A percentile compares a stretch with the other conserved stretches of the same genome.
Evolutionary conservation across 2,329 filamentous ascomycete genomes (phyloP).

Genomic region (Dactylellina haptotyla): DNA sequence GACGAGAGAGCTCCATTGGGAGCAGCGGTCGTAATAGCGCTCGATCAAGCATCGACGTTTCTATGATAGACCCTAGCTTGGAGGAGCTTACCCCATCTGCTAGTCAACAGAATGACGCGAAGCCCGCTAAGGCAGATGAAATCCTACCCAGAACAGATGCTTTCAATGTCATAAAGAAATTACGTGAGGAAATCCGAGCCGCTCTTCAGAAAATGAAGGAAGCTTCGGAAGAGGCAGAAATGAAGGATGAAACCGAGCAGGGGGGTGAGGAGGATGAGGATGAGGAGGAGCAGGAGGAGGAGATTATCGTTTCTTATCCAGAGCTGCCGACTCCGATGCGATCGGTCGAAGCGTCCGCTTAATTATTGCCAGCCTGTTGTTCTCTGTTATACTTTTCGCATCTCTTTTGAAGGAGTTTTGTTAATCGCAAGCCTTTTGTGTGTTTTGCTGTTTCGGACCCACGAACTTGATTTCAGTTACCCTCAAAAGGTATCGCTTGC

Average conservation of each 20-base stretch:
- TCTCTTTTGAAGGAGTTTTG: neutral
- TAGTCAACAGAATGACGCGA: neutral
- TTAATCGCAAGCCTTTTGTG: too few relatives aligned
- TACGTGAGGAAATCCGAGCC: conserved; percentile 36
- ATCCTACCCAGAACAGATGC: conserved; percentile 32
- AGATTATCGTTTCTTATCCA: conserved; percentile 38
- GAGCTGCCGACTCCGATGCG: conserved; percentile 12
- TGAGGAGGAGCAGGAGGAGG: too few relatives aligned
- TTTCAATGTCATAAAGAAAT: conserved; percentile 37
- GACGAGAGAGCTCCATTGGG: conserved; percentile 26
- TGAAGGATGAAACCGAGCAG: conserved; percentile 27
- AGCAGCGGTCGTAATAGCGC: conserved; percentile 27
- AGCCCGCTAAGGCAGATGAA: conserved; percentile 27
- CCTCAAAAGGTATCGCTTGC: too few relatives aligned
- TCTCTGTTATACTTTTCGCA: neutral
- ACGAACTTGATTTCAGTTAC: too few relatives aligned
- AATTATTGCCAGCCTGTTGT: neutral
- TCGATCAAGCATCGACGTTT: conserved; percentile 47
- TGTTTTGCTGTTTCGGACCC: too few relatives aligned
- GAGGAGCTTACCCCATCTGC: conserved; percentile 40
- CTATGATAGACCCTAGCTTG: conserved; percentile 49
- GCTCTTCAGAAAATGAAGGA: conserved; percentile 33
- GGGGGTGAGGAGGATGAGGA: too few relatives aligned
- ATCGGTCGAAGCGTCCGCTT: conserved; percentile 35
- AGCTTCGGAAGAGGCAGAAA: conserved; percentile 17